These are phyloP conservation scores for Pseudoneurospora amorphoporcata DNA, from an alignment of 495 filamentous ascomycete genomes.

Conservation along the genomic window DNA sequence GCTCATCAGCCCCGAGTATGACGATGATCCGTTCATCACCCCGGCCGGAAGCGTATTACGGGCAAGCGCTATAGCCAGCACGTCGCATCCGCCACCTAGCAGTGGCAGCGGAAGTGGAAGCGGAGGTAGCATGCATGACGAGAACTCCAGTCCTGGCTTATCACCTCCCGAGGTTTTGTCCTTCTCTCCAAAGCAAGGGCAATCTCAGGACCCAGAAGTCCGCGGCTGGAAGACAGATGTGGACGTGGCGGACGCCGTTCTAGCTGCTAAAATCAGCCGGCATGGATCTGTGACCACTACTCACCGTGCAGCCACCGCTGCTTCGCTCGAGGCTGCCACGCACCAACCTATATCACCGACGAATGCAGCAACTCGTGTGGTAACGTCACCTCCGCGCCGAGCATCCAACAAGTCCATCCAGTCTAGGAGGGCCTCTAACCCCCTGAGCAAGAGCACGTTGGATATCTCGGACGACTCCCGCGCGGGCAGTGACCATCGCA, in stretches of 20 bases:
- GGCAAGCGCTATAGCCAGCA: neutral
- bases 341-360: neutral
- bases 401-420: conserved; percentile 4
- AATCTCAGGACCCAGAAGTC: conserved; percentile 39
- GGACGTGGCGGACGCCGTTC: conserved; percentile 41
- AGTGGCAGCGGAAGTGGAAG: conserved; percentile 6
- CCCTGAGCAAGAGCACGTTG: neutral
- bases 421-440: neutral
- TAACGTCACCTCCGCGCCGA: conserved; percentile 9
- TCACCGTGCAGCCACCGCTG: neutral
- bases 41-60: conserved; percentile 10
- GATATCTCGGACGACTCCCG: conserved; percentile 17
- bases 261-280: conserved; percentile 19
- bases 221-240: conserved; percentile 53
- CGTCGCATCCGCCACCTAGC: neutral
- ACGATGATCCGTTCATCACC: conserved; percentile 35
- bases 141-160: neutral
- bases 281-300: conserved; percentile 9
- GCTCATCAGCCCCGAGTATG: conserved; percentile 9
- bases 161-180: conserved; percentile 14
- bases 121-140: neutral
- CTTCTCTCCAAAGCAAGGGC: conserved; percentile 7
- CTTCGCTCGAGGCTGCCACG: neutral
- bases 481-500: conserved; percentile 26
- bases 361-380: neutral